These are phyloP conservation scores for Galeopsis tetrahit DNA, from an alignment of 257 asterid species.

Conservation along the genomic window DNA sequence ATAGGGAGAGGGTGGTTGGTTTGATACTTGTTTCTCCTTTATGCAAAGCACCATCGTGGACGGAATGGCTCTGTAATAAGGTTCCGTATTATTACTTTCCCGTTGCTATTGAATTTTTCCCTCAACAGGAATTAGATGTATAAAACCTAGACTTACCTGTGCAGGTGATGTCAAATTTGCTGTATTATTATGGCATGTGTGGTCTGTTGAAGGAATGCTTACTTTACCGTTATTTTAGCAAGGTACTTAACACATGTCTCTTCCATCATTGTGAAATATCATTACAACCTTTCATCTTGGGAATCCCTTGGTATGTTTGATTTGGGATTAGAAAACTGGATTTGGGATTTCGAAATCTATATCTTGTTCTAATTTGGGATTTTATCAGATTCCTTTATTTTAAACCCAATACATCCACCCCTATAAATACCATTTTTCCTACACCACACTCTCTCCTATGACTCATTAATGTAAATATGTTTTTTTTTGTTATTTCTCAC, in stretches of 20 bases:
- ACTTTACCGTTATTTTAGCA: slow-evolving; percentile 68
- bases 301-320: no score
- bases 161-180: slow-evolving; percentile 93
- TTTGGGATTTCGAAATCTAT: no score
- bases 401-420: no score
- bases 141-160: slow-evolving; percentile 36
- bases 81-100: slow-evolving; percentile 38
- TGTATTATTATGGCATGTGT: slow-evolving; percentile 87
- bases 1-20: slow-evolving; percentile 86
- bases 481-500: no score
- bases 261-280: slow-evolving; percentile 16
- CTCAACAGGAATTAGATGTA: slow-evolving; percentile 8
- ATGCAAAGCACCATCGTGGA: slow-evolving; percentile 90
- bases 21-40: slow-evolving; percentile 91
- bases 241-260: slow-evolving; percentile 51
- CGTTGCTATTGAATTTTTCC: background rate
- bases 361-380: no score
- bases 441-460: no score
- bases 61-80: slow-evolving; percentile 92
- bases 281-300: background rate
- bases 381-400: no score
- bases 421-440: no score
- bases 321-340: no score
- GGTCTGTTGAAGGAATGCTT: slow-evolving; percentile 77
- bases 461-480: no score